phyloP scores from a whole-genome alignment of 208 protist species.

The Acanthamoeba royreba region DNA sequence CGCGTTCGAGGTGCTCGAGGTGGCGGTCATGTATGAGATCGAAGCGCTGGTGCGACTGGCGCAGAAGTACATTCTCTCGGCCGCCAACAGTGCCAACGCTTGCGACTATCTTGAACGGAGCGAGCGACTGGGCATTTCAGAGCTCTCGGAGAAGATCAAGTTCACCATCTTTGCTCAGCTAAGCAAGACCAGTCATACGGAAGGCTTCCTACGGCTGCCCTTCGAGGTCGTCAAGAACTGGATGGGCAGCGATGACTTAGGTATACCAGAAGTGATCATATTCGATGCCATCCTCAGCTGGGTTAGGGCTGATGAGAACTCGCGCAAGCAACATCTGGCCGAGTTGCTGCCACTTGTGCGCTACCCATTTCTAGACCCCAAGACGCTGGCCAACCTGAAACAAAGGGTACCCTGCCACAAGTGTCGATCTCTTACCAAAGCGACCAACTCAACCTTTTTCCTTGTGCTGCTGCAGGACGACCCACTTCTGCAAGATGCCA shows the following conservation, averaged over 20 bases:
- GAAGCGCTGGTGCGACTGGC: not conserved
- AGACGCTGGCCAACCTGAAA: not conserved
- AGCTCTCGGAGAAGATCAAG: not conserved
- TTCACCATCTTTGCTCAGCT: not conserved
- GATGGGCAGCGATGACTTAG: not conserved
- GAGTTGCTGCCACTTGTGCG: not conserved
- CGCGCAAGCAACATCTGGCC: not conserved
- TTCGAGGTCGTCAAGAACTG: not conserved
- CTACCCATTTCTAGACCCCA: not conserved
- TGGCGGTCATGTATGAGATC: not conserved
- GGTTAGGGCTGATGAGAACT: not conserved
- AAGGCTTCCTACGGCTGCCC: not conserved
- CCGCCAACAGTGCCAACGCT: not conserved
- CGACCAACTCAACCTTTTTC: not conserved
- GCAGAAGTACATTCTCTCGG: not conserved
- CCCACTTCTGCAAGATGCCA: not conserved
- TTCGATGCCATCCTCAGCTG: not conserved
- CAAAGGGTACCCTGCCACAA: not conserved
- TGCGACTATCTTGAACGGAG: not conserved
- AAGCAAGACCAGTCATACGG: not conserved
- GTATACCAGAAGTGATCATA: not conserved
- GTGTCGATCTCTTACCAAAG: not conserved
- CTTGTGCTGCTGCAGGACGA: too few relatives aligned
- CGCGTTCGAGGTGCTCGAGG: not conserved
- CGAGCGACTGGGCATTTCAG: not conserved